phyloP scores from a whole-genome alignment of 176 grass and related monocot genomes.

The Areca catechu region DNA sequence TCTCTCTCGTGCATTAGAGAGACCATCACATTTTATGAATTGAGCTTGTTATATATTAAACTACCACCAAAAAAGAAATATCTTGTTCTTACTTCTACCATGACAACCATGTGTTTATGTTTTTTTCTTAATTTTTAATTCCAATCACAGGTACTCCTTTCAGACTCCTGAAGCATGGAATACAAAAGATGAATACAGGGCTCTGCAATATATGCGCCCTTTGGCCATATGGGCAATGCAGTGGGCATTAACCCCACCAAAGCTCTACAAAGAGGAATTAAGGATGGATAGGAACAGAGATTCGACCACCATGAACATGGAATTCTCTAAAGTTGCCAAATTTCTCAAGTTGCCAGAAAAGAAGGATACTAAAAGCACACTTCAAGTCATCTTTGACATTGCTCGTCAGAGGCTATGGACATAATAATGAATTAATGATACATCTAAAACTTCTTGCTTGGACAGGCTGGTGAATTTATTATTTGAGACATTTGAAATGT shows the following conservation, averaged over 20 bases:
- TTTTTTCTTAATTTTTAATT: no score
- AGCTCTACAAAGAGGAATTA: neutral
- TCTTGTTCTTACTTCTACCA: no score
- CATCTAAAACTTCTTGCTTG: no score
- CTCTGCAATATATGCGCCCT: constrained; percentile 18
- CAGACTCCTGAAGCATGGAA: constrained; percentile 21
- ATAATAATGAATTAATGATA: no score
- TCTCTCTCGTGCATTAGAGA: no score
- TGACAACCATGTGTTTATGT: no score
- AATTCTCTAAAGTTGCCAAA: constrained; percentile 7
- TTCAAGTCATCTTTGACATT: constrained; percentile 9
- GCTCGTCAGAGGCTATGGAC: neutral
- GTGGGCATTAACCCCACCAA: constrained; percentile 14
- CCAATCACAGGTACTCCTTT: constrained; percentile 12
- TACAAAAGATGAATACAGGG: neutral
- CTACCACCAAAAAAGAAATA: no score
- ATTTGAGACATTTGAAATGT: no score
- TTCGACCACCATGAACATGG: neutral
- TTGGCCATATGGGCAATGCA: constrained; percentile 21
- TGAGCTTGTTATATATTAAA: no score
- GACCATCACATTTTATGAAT: no score
- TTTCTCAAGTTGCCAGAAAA: constrained; percentile 9
- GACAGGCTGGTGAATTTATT: no score
- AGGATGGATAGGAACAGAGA: neutral
- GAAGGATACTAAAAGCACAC: neutral